Evolutionary conservation across 148 eudicot species (phyloP).

Genomic region (Fagopyrum tataricum): DNA sequence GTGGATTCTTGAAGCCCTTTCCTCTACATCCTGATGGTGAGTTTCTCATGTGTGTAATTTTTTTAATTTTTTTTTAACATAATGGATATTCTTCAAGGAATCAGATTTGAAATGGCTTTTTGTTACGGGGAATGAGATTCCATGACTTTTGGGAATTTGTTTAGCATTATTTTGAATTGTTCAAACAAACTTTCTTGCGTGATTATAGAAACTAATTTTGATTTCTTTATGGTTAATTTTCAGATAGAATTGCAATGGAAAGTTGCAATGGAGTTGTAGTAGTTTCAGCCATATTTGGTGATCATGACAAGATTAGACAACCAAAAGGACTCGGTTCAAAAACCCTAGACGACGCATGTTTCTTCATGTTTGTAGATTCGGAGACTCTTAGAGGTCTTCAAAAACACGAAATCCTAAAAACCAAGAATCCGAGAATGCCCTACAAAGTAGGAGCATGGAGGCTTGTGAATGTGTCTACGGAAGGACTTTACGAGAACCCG

Average conservation of each 20-base stretch:
- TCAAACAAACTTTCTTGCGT: not conserved
- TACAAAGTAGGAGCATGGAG: conserved; percentile 77
- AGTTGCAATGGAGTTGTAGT: conserved; percentile 68
- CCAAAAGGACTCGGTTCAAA: conserved; percentile 77
- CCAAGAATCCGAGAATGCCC: conserved; percentile 15
- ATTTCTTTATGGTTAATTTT: not conserved
- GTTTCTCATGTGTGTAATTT: conserved; percentile 17
- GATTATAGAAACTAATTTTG: too few species aligned
- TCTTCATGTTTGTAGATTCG: conserved; percentile 88
- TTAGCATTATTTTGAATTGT: not conserved
- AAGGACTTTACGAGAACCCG: conserved; percentile 43
- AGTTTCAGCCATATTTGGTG: conserved; percentile 78
- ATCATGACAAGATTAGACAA: conserved; percentile 90
- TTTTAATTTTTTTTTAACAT: not conserved
- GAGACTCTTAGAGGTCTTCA: conserved; percentile 45
- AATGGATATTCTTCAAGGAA: not conserved
- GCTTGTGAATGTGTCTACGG: conserved; percentile 39
- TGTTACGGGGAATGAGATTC: conserved; percentile 5
- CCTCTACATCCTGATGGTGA: conserved; percentile 53
- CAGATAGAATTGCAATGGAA: conserved; percentile 63
- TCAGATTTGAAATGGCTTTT: not conserved
- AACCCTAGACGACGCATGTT: conserved; percentile 68
- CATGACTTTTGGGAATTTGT: not conserved
- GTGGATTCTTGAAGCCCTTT: conserved; percentile 71
- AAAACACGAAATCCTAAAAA: conserved; percentile 45